Conservation (phyloP, 306 rosid species). For the Lathyrus oleraceus region DNA sequence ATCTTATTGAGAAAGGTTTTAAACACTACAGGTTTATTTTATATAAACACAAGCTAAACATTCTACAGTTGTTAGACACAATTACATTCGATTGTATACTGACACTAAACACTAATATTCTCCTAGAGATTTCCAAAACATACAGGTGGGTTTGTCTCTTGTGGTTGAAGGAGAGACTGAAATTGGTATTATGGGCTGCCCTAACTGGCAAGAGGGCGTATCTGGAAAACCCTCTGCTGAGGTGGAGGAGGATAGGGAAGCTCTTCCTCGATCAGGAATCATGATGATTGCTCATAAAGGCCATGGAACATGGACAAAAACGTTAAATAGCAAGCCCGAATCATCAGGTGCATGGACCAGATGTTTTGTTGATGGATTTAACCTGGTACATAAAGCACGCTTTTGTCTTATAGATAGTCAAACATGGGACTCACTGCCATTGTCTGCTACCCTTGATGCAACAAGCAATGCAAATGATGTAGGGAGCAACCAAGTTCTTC, state of each 20-base stretch:
- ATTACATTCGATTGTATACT: neutral
- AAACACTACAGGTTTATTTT: neutral
- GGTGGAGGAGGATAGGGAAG: conserved; percentile 34
- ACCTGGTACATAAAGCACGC: conserved; percentile 51
- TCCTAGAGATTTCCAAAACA: conserved; percentile 17
- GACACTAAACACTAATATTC: conserved; percentile 13
- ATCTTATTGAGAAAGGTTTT: conserved; percentile 3
- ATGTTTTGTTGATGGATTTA: conserved; percentile 63
- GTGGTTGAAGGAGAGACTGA: conserved; percentile 81
- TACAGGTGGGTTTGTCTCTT: conserved; percentile 91
- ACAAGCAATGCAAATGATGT: conserved; percentile 47
- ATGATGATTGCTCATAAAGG: conserved; percentile 82
- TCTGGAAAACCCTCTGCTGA: conserved; percentile 42
- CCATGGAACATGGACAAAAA: conserved; percentile 76
- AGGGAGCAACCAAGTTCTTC: conserved; percentile 57
- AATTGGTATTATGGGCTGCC: conserved; percentile 90
- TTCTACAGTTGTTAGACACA: neutral
- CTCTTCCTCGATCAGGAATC: conserved; percentile 54
- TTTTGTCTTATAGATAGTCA: conserved; percentile 79
- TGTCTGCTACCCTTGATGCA: conserved; percentile 49
- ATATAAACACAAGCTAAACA: neutral
- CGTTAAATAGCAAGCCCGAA: conserved; percentile 39
- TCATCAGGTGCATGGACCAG: conserved; percentile 58
- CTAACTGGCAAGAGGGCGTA: conserved; percentile 65
- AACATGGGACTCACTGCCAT: conserved; percentile 78